Base-by-base conservation (phyloP, 176 grass and related monocot genomes). In the Miscanthus lutarioriparius region DNA sequence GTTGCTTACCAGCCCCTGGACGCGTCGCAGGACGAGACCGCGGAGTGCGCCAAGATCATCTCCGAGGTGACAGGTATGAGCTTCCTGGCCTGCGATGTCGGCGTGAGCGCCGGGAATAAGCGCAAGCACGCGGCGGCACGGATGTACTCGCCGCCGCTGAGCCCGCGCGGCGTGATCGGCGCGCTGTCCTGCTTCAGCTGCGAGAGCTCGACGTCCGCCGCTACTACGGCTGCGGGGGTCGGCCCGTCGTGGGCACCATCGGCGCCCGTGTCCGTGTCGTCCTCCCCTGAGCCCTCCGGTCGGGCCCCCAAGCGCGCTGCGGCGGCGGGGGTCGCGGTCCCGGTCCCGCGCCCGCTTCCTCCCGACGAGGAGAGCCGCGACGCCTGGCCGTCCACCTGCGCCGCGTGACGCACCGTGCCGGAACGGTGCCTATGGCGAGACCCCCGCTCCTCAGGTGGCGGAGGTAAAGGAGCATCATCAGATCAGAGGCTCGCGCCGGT, bases 311-410 rank as follows among this genome's bases (percentile, higher is more conserved):
- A 81, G 84, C 59, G 82, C 28, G 65, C 76, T 7, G 72, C 62
- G 32, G 25, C 23, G 14, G 32, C 49, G 17, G 49, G 49, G 16
- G 19, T 47, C 39, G 28, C 64, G 8, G 15, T 2, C 36, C 20
- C 22, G 86, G 53, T 68, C 45, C 15, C 72, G 28, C 72, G 73
- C 37, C 23, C 30, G 26, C 33, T 65, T 51, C 62, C 23, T 23
- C 82, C 69, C 27, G 89, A 94, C 70, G 92, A 92, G 76, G 92
- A 87, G 77, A 92, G 87, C 83, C 75, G 92, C 56, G 76, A 90
- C 54, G 89, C 90, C 64, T 94, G 80, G 84, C 56, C 33, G 16
- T 82, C 84, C 32, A 63, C 77, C 70, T 82, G 77, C 17, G 59
- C 62, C 47, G 58, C 62, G 17, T 82, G 73, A 77, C 35, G 47